phyloP scores from a whole-genome alignment of 2,329 filamentous ascomycete species.

The Raffaelea deltoideospora region DNA sequence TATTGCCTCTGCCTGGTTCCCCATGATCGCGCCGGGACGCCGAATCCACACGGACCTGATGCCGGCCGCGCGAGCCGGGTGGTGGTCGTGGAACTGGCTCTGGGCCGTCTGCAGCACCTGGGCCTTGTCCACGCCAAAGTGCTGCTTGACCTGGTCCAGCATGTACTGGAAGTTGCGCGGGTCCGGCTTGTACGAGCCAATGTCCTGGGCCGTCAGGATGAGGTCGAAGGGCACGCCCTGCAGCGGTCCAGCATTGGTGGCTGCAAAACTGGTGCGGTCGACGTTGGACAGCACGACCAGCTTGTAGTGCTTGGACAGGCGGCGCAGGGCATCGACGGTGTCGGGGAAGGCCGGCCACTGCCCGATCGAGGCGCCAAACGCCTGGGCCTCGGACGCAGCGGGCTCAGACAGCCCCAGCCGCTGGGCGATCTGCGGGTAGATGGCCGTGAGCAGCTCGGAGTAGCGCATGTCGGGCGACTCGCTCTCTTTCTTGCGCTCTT shows the following conservation, averaged over 20 bases:
- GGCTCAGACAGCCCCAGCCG: conserved; percentile 21
- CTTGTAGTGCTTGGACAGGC: conserved; percentile 35
- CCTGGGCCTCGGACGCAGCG: conserved; percentile 22
- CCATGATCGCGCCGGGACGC: conserved; percentile 18
- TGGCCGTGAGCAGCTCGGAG: conserved; percentile 36
- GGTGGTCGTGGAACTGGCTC: conserved; percentile 55
- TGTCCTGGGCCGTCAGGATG: conserved; percentile 54
- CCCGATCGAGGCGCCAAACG: conserved; percentile 36
- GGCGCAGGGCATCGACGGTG: conserved; percentile 34
- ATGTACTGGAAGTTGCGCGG: conserved; percentile 51
- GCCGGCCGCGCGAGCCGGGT: conserved; percentile 42
- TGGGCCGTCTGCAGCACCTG: conserved; percentile 35
- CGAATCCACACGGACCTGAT: conserved; percentile 48
- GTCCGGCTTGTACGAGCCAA: conserved; percentile 58
- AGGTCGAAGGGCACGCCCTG: conserved; percentile 36
- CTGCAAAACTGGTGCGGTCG: conserved; percentile 26
- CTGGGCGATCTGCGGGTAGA: conserved; percentile 30
- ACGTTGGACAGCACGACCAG: conserved; percentile 48
- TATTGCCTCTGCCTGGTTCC: conserved; percentile 10
- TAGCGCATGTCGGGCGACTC: conserved; percentile 43
- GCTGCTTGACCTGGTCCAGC: conserved; percentile 32
- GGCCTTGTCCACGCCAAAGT: conserved; percentile 30
- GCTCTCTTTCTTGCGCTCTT: conserved; percentile 33
- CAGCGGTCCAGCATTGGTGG: conserved; percentile 9
- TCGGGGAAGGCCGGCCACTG: conserved; percentile 43